Evolutionary conservation across 148 eudicot genomes (phyloP), one percentile per base, ranked within the genome.

Genomic region (Nepenthes mirabilis): DNA sequence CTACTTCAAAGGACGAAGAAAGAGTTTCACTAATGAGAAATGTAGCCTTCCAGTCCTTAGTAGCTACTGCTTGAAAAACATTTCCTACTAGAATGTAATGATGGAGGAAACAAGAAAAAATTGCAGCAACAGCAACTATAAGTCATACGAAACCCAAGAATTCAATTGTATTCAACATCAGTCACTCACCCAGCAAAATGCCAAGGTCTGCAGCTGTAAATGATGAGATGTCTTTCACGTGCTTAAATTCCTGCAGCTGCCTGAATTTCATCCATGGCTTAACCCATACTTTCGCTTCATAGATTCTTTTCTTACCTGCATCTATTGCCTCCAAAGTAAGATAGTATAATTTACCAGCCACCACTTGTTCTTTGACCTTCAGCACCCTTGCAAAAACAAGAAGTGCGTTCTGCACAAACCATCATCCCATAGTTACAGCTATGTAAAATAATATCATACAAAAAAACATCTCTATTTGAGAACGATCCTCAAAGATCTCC

Each of bases 271-370:
- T 68, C 90, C 90, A 82, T 10, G 85, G 85, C 83, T 82, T 82
- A 55, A 80, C 88, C 90, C 82, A 87, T 47, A 84, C 84, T 72
- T 84, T 87, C 3, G 88, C 90, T 67, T 87, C 90, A 52, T 82
- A 83, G 0, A 75, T 57, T 56, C 79, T 75, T 58, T 47, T 82
- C 69, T 87, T 69, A 3, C 77, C 82, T 34, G 80, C 74, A 63
- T 82, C 82, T 56, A 67, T 72, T 32, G 74, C 85, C 77, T 87
- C 95, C 70, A 82, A 43, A 6, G 90, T 81, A 49, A 80, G 77
- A 74, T 70, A 60, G 65, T 84, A 78, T 50, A 82, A 43, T 48
- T 62, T 84, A 43, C 90, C 90, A 45, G 87, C 73, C 57, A 87
- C 88, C 62, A 77, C 76, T 61, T 83, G 88, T 49, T 80, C 67